phyloP scores from a whole-genome alignment of 148 eudicot genomes.

The Silene latifolia region DNA sequence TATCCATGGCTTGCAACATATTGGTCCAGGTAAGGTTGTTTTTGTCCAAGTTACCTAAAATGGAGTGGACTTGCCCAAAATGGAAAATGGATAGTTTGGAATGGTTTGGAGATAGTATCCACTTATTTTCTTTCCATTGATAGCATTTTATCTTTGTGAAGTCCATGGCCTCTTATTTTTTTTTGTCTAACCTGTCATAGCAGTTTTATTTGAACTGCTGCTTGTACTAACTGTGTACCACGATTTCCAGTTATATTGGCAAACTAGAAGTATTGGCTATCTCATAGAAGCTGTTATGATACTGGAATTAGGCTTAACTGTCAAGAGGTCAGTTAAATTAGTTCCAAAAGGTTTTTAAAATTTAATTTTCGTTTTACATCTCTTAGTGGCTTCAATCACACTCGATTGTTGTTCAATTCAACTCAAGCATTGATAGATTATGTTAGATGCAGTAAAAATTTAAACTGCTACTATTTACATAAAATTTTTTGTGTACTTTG shows the following conservation, averaged over 20 bases:
- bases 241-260: constrained; percentile 71
- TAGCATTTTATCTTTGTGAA: neutral
- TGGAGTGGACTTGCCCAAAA: too few relatives aligned
- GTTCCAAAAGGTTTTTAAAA: neutral
- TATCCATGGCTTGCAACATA: constrained; percentile 62
- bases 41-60: neutral
- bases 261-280: constrained; percentile 69
- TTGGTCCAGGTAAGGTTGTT: constrained; percentile 66
- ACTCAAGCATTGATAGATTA: neutral
- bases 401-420: neutral
- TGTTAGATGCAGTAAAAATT: neutral
- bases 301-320: constrained; percentile 75
- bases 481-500: neutral
- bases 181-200: neutral
- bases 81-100: too few relatives aligned
- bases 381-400: neutral
- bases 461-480: neutral
- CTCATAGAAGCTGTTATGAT: constrained; percentile 81
- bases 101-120: neutral
- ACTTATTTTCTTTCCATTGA: neutral
- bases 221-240: neutral
- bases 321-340: constrained; percentile 59
- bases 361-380: neutral
- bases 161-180: neutral
- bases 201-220: neutral